phyloP scores from a whole-genome alignment of 139 green algal genomes.

The Astrephomene gubernaculifera region DNA sequence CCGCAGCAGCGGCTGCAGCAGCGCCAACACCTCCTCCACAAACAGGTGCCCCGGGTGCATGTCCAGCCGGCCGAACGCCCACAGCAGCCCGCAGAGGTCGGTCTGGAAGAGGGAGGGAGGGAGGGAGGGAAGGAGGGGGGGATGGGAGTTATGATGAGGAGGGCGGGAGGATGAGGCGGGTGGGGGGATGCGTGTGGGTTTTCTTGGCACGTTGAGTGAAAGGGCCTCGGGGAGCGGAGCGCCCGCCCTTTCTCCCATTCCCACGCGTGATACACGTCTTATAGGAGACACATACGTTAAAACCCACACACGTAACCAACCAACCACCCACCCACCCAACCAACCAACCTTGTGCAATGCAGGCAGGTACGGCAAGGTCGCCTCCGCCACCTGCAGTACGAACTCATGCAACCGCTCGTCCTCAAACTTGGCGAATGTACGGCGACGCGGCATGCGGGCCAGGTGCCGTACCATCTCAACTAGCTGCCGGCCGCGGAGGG shows the following conservation, averaged over 20 bases:
- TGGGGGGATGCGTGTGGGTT: not conserved
- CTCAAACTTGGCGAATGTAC: constrained; percentile 18
- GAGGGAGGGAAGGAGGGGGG: not conserved
- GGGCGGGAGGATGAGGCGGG: not conserved
- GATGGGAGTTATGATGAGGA: not conserved
- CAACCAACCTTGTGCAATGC: not conserved
- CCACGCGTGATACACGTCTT: too few species aligned
- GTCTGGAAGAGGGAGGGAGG: not conserved
- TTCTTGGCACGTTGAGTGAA: too few species aligned
- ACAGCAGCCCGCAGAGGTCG: constrained; percentile 15
- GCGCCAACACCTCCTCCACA: not conserved
- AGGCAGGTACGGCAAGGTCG: not conserved
- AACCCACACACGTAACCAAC: too few species aligned
- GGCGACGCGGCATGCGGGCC: not conserved
- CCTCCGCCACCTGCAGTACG: constrained; percentile 9
- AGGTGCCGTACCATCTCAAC: not conserved
- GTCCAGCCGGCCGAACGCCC: constrained; percentile 30
- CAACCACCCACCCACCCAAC: not conserved
- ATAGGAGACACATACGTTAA: too few species aligned
- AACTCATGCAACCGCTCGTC: constrained; percentile 25
- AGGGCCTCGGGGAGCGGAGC: too few species aligned
- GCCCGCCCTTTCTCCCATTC: too few species aligned
- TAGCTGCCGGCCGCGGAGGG: not conserved
- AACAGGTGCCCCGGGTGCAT: constrained; percentile 21
- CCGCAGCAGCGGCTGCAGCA: constrained; percentile 14